Evolutionary conservation across 192 early-diverging fungal genomes (phyloP).

Genomic region (Dissophora globulifera): DNA sequence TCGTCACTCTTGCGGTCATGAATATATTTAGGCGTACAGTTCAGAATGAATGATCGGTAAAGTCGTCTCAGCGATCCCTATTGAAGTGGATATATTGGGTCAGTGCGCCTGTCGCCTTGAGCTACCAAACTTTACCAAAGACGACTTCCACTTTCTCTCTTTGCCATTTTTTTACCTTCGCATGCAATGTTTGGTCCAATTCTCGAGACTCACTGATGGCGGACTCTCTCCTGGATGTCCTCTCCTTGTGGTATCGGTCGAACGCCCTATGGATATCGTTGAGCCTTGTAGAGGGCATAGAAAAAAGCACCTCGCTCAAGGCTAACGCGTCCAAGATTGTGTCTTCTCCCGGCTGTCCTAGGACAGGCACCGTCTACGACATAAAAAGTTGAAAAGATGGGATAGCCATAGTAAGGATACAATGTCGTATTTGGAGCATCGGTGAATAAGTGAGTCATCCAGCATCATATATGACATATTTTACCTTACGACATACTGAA

Average conservation of each 20-base stretch:
- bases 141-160: no score
- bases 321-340: conserved; percentile 37
- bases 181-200: conserved; percentile 20
- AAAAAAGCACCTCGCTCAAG: conserved; percentile 17
- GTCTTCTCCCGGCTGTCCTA: conserved; percentile 36
- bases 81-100: no score
- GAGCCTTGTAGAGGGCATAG: conserved; percentile 16
- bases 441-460: background rate
- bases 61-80: conserved; percentile 12
- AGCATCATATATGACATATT: background rate
- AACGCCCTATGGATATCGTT: conserved; percentile 17
- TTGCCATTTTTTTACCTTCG: conserved; percentile 30
- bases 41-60: conserved; percentile 26
- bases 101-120: no score
- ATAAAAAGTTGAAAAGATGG: background rate
- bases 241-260: conserved; percentile 21
- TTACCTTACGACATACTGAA: conserved; percentile 49
- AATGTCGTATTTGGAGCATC: background rate
- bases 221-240: conserved; percentile 6
- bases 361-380: conserved; percentile 17
- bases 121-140: no score
- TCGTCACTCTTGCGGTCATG: conserved; percentile 23
- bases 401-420: background rate
- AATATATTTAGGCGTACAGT: conserved; percentile 34
- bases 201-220: conserved; percentile 24